A percentile compares a stretch with the other conserved stretches of the same genome.
phyloP scores from a whole-genome alignment of 495 filamentous ascomycete genomes.

The Tuber brumale region DNA sequence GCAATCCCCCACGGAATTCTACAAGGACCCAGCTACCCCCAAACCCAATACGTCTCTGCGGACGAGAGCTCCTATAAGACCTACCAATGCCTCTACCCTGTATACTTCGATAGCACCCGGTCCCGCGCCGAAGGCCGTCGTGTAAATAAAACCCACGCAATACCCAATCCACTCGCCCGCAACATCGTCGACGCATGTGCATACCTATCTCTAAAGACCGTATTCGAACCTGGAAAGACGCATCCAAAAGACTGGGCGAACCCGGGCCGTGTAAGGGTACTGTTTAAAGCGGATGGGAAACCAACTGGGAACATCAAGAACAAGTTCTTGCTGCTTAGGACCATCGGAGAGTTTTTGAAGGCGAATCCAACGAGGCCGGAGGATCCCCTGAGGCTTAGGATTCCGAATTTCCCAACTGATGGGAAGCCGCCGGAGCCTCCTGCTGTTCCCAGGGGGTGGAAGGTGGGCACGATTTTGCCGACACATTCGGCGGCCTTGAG shows the following conservation, averaged over 20 bases:
- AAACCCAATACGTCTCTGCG: constrained; percentile 43
- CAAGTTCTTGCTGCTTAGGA: constrained; percentile 80
- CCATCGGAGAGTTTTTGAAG: constrained; percentile 66
- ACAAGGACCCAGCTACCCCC: constrained; percentile 30
- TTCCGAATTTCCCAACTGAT: constrained; percentile 58
- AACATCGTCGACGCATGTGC: constrained; percentile 83
- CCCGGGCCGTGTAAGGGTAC: constrained; percentile 77
- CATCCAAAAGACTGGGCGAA: constrained; percentile 98
- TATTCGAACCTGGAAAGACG: constrained; percentile 82
- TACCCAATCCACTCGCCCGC: constrained; percentile 77
- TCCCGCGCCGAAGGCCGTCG: constrained; percentile 71
- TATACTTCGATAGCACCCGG: constrained; percentile 82
- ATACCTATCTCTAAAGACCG: constrained; percentile 61
- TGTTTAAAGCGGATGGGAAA: constrained; percentile 55
- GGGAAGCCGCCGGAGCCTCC: constrained; percentile 62
- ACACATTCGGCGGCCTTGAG: constrained; percentile 81
- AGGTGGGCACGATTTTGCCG: constrained; percentile 74
- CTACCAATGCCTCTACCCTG: constrained; percentile 84
- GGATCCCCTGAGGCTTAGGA: constrained; percentile 57
- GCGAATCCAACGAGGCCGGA: constrained; percentile 68
- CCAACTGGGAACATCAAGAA: constrained; percentile 59
- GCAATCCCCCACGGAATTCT: constrained; percentile 42
- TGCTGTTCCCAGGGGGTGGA: constrained; percentile 83
- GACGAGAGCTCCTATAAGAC: constrained; percentile 59
- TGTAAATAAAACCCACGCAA: constrained; percentile 63